A percentile compares a stretch with the other conserved stretches of the same genome.
Conservation (phyloP, 345 rosid species). For the Abelmoschus esculentus region DNA sequence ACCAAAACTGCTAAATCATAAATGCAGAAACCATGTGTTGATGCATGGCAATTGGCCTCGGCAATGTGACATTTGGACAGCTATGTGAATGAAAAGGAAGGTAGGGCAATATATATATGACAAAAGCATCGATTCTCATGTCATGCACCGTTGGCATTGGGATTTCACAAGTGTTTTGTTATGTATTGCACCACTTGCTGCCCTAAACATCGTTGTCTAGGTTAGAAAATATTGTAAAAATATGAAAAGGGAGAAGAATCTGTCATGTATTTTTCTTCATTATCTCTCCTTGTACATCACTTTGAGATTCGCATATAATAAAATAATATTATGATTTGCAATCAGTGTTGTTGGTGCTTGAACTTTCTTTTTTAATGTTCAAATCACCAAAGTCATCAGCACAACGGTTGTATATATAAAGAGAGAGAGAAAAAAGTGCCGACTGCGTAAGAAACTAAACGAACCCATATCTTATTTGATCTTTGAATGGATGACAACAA, state of each 20-base stretch:
- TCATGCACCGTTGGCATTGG: not conserved
- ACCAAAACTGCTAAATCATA: no score
- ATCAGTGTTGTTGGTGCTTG: not conserved
- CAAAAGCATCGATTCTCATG: slow-evolving; percentile 1
- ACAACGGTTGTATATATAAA: not conserved
- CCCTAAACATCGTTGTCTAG: not conserved
- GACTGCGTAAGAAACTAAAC: not conserved
- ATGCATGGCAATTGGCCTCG: no score
- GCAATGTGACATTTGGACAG: not conserved
- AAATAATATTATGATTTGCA: not conserved
- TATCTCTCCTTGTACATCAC: not conserved
- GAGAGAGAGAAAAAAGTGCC: not conserved
- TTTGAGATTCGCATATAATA: not conserved
- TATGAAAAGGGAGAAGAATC: not conserved
- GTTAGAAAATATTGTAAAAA: not conserved
- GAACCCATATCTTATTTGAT: not conserved
- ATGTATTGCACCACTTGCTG: slow-evolving; percentile 8
- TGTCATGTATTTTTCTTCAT: not conserved
- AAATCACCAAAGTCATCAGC: slow-evolving; percentile 2
- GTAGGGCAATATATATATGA: not conserved
- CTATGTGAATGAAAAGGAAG: not conserved
- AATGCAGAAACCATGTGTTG: no score
- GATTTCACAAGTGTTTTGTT: not conserved
- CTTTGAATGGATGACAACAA: slow-evolving; percentile 7
- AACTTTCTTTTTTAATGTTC: not conserved